Evolutionary conservation across 345 rosid species (phyloP).

Genomic region (Adansonia digitata): DNA sequence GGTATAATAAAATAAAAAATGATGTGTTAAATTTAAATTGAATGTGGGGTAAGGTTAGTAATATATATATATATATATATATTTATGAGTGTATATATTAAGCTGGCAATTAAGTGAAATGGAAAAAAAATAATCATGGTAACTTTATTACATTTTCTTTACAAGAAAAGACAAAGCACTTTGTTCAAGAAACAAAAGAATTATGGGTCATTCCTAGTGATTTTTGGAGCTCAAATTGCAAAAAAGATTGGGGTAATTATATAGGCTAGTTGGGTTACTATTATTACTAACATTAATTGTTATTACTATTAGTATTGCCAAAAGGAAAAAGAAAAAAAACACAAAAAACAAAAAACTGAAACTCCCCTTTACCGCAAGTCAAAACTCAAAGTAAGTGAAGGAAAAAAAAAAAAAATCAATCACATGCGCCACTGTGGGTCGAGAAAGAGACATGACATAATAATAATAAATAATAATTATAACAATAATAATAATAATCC

Average conservation of each 20-base stretch:
- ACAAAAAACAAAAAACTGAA: not conserved
- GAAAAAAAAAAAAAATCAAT: constrained; percentile 16
- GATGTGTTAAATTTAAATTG: not conserved
- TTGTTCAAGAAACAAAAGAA: not conserved
- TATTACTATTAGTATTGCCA: not conserved
- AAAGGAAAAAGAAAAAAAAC: not conserved
- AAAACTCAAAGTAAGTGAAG: constrained; percentile 13
- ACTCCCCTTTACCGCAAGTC: constrained; percentile 12
- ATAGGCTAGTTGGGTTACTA: not conserved
- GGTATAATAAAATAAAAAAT: not conserved
- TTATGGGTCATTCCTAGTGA: not conserved
- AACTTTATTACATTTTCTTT: not conserved
- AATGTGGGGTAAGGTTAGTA: not conserved
- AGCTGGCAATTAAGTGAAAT: not conserved
- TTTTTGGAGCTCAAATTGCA: constrained; percentile 8
- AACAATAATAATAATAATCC: not conserved
- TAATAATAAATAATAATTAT: not conserved
- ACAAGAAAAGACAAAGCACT: not conserved
- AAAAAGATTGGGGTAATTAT: constrained; percentile 6
- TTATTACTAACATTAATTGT: not conserved
- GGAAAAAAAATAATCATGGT: not conserved
- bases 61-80: not conserved
- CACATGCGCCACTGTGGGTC: constrained; percentile 20
- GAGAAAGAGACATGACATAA: constrained; percentile 26
- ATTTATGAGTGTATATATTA: not conserved